These are phyloP conservation scores for Asterella californica DNA, from an alignment of 225 moss, liverwort and hornwort genomes.

Conservation along the genomic window DNA sequence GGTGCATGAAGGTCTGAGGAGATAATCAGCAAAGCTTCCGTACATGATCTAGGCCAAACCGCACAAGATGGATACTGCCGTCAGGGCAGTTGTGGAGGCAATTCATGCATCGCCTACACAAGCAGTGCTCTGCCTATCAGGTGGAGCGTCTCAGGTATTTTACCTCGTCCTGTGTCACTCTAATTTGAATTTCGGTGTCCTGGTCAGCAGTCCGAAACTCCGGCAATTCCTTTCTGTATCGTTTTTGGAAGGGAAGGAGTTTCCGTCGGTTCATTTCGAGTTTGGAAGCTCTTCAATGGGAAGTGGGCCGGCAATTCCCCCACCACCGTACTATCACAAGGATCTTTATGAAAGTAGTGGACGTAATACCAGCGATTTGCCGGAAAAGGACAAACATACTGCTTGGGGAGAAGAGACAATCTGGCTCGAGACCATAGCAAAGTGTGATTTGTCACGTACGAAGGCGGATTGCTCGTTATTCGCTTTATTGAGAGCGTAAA, in stretches of 20 bases:
- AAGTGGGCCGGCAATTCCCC: not conserved
- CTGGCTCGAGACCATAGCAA: no score
- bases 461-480: no score
- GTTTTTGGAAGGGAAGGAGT: not conserved
- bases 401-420: no score
- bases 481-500: not conserved
- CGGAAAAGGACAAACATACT: no score
- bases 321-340: no score
- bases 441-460: no score
- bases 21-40: not conserved
- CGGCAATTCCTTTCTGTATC: not conserved
- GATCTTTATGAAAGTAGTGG: no score
- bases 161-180: not conserved
- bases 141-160: slow-evolving; percentile 86
- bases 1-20: not conserved
- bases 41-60: not conserved
- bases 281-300: not conserved
- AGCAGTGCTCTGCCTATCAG: slow-evolving; percentile 79
- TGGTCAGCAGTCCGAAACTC: not conserved
- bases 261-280: not conserved
- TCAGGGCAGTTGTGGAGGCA: slow-evolving; percentile 79
- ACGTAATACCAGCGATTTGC: no score
- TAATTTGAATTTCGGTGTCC: not conserved
- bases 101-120: slow-evolving; percentile 85
- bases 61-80: slow-evolving; percentile 56